Evolutionary conservation across 2,329 filamentous ascomycete species (phyloP).

Genomic region (Scytalidium sp.): DNA sequence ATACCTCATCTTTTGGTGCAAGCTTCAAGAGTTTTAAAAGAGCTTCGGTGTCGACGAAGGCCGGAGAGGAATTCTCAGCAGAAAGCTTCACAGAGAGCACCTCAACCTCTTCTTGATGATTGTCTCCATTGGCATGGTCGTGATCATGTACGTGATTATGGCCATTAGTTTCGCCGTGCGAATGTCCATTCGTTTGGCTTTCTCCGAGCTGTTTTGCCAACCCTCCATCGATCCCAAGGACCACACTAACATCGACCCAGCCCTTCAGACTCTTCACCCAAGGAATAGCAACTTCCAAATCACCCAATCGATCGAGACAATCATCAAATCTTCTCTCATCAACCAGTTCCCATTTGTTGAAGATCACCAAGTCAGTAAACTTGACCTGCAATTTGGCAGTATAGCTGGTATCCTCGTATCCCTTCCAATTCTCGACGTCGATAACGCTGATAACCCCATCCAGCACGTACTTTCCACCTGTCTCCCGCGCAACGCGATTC

Average conservation of each 20-base stretch:
- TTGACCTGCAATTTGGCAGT: conserved; percentile 70
- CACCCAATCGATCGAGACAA: conserved; percentile 63
- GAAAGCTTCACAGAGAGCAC: conserved; percentile 78
- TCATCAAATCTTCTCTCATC: conserved; percentile 61
- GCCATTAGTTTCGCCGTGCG: conserved; percentile 14
- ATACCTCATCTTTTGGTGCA: conserved; percentile 90
- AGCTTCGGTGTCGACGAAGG: conserved; percentile 53
- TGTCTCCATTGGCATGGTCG: conserved; percentile 40
- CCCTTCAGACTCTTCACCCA: conserved; percentile 85
- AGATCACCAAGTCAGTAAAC: conserved; percentile 69
- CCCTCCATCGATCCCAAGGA: conserved; percentile 86
- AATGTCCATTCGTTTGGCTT: conserved; percentile 23
- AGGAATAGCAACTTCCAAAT: conserved; percentile 63
- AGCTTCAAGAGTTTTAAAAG: conserved; percentile 65
- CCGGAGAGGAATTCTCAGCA: conserved; percentile 28
- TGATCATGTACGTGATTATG: conserved; percentile 26
- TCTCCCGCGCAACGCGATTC: conserved; percentile 57
- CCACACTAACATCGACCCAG: conserved; percentile 70
- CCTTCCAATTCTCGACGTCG: conserved; percentile 74
- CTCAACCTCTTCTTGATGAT: conserved; percentile 82
- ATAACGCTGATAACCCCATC: conserved; percentile 72
- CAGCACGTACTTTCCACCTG: conserved; percentile 53
- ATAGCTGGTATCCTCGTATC: conserved; percentile 68
- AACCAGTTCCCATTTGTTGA: conserved; percentile 70
- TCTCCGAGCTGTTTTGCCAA: conserved; percentile 58